Base-by-base conservation (phyloP, 495 filamentous ascomycete genomes). In the Podospora pseudoanserina region DNA sequence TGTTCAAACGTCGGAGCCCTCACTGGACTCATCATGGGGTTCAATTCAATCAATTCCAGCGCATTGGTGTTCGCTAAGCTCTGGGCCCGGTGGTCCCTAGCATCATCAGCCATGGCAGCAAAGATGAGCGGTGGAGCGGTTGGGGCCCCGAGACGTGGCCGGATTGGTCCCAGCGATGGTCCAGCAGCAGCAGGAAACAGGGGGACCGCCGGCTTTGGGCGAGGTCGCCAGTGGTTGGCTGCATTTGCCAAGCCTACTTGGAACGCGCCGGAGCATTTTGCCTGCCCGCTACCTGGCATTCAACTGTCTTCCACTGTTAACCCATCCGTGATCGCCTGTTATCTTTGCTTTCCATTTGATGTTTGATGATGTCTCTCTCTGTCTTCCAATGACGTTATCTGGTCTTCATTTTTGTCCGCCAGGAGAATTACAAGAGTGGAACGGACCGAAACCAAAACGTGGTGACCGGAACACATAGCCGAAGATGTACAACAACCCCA, bases 111-210 rank as follows among this genome's bases (percentile, higher is more conserved):
- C 61, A 5, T 18, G 60, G 18, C 49, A 65, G 68, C 13, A 59
- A 64, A 68, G 70, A 72, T 72, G 66, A 70, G 68, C 58, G 63
- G 68, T 70, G 65, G 68, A 65, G 61, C 30, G 28, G 23, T 53
- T 2, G 32, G 32, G 59, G 60, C 26, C 66, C 60, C 65, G 65
- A 65, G 55, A 61, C 65, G 69, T 58, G 61, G 60, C 62, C 18
- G 57, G 69, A 71, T 71, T 71, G 69, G 69, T 34, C 15, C 18
- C 59, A 28, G 30, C 11, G 26, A 28, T 15, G 27, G 64, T 13
- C 65, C 39, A 49, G 39, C 39, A 49, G 39, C 39, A 49, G 59
- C 64, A 53, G 28, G 11, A 54, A 66, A 63, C 58, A 65, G 64
- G 34, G 61, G 23, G 59, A 9, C 56, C 6, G 23, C 56, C 23